These are phyloP conservation scores for Gossypium sturtianum DNA, from an alignment of 345 rosid species.

Conservation along the genomic window DNA sequence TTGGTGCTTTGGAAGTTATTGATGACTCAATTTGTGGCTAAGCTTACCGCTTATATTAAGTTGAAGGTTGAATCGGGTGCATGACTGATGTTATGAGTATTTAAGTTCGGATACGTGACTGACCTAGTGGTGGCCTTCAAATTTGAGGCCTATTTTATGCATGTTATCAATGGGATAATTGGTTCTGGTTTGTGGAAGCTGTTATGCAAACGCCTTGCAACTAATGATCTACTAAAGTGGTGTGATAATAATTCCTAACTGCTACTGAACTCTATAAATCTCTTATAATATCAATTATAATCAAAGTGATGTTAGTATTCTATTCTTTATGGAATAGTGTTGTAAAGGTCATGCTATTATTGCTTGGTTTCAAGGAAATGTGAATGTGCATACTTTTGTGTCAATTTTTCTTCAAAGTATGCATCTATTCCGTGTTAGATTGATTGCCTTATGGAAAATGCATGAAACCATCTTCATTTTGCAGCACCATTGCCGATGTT, in stretches of 20 bases:
- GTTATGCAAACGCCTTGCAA: background rate
- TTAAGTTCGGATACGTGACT: too few relatives aligned
- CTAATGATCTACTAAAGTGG: background rate
- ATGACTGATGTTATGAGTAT: background rate
- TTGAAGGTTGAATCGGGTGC: background rate
- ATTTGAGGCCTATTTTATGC: background rate
- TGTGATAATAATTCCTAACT: background rate
- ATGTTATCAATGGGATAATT: background rate
- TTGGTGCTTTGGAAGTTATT: background rate
- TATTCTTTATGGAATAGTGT: background rate
- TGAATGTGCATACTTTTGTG: background rate
- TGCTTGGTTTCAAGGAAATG: constrained; percentile 1
- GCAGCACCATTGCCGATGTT: constrained; percentile 80
- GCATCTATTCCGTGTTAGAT: background rate
- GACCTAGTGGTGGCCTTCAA: background rate
- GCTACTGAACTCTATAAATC: background rate
- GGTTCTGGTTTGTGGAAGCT: background rate
- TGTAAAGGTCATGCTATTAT: background rate
- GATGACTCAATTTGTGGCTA: background rate
- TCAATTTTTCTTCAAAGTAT: background rate
- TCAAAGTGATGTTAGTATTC: background rate
- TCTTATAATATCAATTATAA: background rate
- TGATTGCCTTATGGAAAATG: background rate
- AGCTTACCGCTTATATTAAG: background rate
- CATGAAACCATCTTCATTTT: constrained; percentile 8